Conservation (phyloP, 2,329 filamentous ascomycete genomes). For the Chrysosphaeria jannelii region DNA sequence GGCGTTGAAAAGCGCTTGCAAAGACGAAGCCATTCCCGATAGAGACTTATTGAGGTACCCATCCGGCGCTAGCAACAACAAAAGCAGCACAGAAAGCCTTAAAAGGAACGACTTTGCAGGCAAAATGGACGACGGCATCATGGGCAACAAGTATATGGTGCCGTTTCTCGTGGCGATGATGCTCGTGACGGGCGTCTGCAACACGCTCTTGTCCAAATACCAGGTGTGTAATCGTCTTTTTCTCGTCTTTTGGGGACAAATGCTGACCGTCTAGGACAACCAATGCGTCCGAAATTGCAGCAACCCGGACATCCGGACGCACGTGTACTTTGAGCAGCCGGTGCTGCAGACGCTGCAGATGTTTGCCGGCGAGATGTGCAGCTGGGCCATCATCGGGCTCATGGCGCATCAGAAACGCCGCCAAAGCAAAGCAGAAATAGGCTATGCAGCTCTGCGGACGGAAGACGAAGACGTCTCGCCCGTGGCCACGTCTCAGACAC, state of each 20-base stretch:
- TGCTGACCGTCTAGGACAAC: conserved; percentile 55
- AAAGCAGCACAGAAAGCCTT: neutral
- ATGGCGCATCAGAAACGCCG: conserved; percentile 33
- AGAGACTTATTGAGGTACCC: conserved; percentile 1
- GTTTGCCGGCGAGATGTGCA: conserved; percentile 90
- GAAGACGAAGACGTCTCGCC: conserved; percentile 13
- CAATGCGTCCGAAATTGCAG: conserved; percentile 87
- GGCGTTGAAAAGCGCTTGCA: too few relatives aligned
- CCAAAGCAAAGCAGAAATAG: conserved; percentile 8
- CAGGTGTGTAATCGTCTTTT: too few relatives aligned
- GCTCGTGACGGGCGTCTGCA: conserved; percentile 85
- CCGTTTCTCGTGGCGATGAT: conserved; percentile 85
- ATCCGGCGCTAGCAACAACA: neutral
- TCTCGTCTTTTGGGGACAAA: neutral
- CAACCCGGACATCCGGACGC: conserved; percentile 30
- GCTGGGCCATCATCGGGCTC: conserved; percentile 64
- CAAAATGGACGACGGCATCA: too few relatives aligned
- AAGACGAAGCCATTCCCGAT: too few relatives aligned
- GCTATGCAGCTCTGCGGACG: conserved; percentile 32
- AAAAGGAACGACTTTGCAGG: too few relatives aligned
- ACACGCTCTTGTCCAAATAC: conserved; percentile 88
- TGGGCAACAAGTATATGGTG: conserved; percentile 43
- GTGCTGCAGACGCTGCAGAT: conserved; percentile 93
- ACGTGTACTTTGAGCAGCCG: conserved; percentile 63
- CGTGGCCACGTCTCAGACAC: conserved; percentile 13